Base-by-base conservation (phyloP, 140 eudicot species). In the Bidens hawaiensis region DNA sequence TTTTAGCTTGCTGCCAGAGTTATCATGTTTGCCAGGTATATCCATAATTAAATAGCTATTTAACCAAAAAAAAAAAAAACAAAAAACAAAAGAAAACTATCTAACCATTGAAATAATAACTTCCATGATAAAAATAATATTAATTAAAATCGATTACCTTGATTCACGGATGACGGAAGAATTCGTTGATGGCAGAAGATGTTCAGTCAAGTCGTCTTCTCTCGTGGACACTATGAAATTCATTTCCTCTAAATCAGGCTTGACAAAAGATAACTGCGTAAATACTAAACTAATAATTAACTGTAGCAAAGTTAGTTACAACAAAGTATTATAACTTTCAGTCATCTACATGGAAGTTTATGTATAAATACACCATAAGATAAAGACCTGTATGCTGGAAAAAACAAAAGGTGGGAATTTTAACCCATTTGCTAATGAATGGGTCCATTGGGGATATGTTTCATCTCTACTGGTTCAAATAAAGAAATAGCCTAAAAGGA, bases 221-320 rank as follows among this genome's bases (percentile, higher is more conserved):
- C 94, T 85, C 69, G 34, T 75, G 73, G 99, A 75, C 95, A 93
- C 85, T 62, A 88, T 81, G 62, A 78, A 79, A 75, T 88, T 89
- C 95, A 85, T 85, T 71, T 93, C 90, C 67, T 88, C 99, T 64
- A 93, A 76, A 77, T 88, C 99, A 79, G 50, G 70, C 76, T 83
- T 88, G 45, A 88, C 85, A 58, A 67, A 81, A 46, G 95, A 93
- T 48, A 93, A 79, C 99, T 93, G 95, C 67, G 25, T 41, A 64
- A 65, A 65, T 65, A 46, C 47, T 52, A 49, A 60, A 64, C 53
- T 64, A 38, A n/a, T 22, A 48, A 70, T 27, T 53, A 50, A 26
- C 62, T 17, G 18, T 7, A 27, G 23, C 47, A 57, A 54, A 53
- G 47, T 54, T 73, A 30, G 23, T 40, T 25, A 56, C 5, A 11